Base-by-base conservation (phyloP, 352 stramenopile species). In the Pythium sukuiense region DNA sequence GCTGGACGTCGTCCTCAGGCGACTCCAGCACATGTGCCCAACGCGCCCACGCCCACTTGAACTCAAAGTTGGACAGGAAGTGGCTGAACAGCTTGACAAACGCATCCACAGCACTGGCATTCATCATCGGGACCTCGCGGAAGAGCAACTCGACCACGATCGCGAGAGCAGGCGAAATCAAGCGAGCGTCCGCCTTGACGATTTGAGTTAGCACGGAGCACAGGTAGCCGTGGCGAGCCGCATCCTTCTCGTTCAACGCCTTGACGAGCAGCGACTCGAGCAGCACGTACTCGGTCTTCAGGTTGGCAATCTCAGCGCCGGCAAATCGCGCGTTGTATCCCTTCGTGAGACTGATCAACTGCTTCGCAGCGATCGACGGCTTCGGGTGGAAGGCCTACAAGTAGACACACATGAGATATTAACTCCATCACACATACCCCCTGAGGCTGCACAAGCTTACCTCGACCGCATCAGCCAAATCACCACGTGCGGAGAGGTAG, bases 1-100 rank as follows among this genome's bases (percentile, higher is more conserved):
- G 85, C 71, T 96, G 87, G 20, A 83, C 71, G 54, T 94, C 85
- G 56, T 96, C 87, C 30, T 93, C 85, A 18, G 77, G 74, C 0
- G 85, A 86, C 58, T 93, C 85, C 26, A 94, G 66, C 16, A 96
- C 83, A 52, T 93, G 81, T 1, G 80, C 70, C 87, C 87, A 96
- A 27, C 82, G 82, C 0, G 78, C 69, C 85, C 85, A 96, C 6
- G 79, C 75, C 87, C 87, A 96, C 66, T 96, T 96, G 66, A 81
- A 96, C 62, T 96, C 87, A 50, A 93, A 96, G 49, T 96, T 96
- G 2, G 85, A 92, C 37, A 96, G 45, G 58, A 96, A 96, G 61
- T 93, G 85, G 59, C 83, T 92, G 60, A 96, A 90, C 27, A 93
- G 61, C 52, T 85, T 73, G 39, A 92, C 85, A n/a, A 96, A 92